Base-by-base conservation (phyloP, 345 rosid genomes). In the Kandelia obovata region DNA sequence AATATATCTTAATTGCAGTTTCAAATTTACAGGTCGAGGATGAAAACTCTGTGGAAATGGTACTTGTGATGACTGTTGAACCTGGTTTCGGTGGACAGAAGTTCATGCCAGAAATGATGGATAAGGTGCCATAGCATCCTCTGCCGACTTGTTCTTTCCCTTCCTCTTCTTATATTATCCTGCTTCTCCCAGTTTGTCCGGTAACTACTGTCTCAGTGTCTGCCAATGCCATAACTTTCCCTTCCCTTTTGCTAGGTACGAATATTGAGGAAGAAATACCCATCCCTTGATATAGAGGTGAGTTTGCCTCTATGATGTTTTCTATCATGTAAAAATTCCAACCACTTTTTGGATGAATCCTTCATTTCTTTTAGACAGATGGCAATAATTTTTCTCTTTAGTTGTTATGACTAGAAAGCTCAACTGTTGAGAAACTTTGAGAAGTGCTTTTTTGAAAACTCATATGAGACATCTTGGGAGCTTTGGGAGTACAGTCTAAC, bases 11-110 rank as follows among this genome's bases (percentile, higher is more conserved):
- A 49, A 25, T 2, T 56, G 31, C 21, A 15, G 9, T 64, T 58
- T 63, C 7, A 19, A 37, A 53, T 15, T 53, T 65, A 28, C 75
- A 94, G 98, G 82, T 91, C n/a, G 90, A 91, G 67, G 81, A 84
- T 63, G 76, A 79, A 82, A 75, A 79, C 79, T 91, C 91, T 0
- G 97, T 95, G 46, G 96, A 92, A 72, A 81, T 92, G 93, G 99
- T 94, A 73, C 99, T 92, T 66, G 93, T 93, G 68, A 91, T 93
- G 97, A 91, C 97, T 5, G 94, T 91, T 23, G 96, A 91, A 72
- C 96, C 92, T 76, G 97, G 94, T 64, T 91, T 91, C 75, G 97
- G 97, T 10, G 98, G 97, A 55, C 96, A 91, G 71, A 89, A 89
- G 80, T 94, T 94, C 83, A 94, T 94, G 93, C 93, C 86, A 25